Evolutionary conservation across 208 protist species (phyloP).

Genomic region (Leishmania gerbilli): DNA sequence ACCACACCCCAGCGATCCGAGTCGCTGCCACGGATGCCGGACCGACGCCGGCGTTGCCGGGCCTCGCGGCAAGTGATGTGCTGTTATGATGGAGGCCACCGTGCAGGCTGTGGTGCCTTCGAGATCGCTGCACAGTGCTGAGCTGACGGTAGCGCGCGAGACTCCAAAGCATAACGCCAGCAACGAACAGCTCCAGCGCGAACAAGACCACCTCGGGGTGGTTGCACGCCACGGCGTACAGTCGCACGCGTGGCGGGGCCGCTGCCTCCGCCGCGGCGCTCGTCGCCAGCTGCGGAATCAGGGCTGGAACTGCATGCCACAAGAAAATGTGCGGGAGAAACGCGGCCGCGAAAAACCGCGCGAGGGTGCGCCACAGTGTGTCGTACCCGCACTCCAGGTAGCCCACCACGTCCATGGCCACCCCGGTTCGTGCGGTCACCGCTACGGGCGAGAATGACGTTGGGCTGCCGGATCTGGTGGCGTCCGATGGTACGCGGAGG

Average conservation of each 20-base stretch:
- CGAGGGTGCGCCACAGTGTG: neutral
- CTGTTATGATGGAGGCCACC: neutral
- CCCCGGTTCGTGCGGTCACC: neutral
- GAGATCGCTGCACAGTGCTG: neutral
- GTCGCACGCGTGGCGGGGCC: neutral
- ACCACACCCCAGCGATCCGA: neutral
- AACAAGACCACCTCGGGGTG: conserved; percentile 7
- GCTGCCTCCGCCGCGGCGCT: neutral
- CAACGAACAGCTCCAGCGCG: neutral
- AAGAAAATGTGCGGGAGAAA: conserved; percentile 12
- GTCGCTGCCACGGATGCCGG: neutral
- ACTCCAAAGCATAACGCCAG: neutral
- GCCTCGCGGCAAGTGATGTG: neutral
- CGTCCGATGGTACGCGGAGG: neutral
- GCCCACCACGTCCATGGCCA: neutral
- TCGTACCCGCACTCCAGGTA: neutral
- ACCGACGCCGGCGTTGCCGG: neutral
- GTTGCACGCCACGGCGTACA: conserved; percentile 1
- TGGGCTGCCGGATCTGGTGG: neutral
- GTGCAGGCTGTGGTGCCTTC: neutral
- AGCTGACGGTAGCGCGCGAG: neutral
- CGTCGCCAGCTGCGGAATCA: neutral
- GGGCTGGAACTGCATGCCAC: neutral
- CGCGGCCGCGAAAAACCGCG: neutral
- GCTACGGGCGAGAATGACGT: neutral